Percentiles rank a stretch among this genome's conserved stretches.
These are phyloP conservation scores for Emericellopsis atlantica DNA, from an alignment of 2,329 filamentous ascomycete species.

Conservation along the genomic window DNA sequence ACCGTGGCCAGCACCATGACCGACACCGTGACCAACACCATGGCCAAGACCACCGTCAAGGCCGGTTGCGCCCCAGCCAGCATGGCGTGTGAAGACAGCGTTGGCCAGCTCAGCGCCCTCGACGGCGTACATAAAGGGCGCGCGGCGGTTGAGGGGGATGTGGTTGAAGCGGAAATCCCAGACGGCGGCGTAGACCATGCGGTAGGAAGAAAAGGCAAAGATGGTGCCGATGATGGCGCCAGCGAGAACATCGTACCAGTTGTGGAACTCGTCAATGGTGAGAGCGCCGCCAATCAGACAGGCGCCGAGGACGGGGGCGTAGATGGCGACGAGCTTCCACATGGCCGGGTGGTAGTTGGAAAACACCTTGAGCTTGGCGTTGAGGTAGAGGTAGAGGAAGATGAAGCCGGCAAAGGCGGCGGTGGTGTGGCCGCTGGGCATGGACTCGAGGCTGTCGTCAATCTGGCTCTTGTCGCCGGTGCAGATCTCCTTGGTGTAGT, in stretches of 20 bases:
- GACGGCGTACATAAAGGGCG: constrained; percentile 38
- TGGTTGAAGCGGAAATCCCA: constrained; percentile 58
- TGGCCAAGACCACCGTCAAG: not conserved
- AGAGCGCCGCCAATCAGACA: constrained; percentile 55
- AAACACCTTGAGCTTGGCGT: constrained; percentile 67
- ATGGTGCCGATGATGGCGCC: constrained; percentile 52
- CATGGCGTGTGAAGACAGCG: constrained; percentile 44
- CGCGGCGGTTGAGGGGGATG: constrained; percentile 47
- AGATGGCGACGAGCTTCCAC: constrained; percentile 58
- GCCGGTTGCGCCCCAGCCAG: constrained; percentile 41
- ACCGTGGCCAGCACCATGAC: not conserved
- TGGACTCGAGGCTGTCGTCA: constrained; percentile 56
- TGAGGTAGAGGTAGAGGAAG: constrained; percentile 61
- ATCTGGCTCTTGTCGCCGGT: constrained; percentile 53
- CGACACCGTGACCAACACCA: not conserved
- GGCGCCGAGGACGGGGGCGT: constrained; percentile 55
- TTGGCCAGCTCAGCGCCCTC: constrained; percentile 33
- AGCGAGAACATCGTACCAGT: constrained; percentile 63
- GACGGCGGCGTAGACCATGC: constrained; percentile 54
- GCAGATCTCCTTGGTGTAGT: constrained; percentile 59
- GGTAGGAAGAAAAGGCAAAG: constrained; percentile 52
- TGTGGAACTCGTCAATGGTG: constrained; percentile 62
- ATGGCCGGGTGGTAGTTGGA: constrained; percentile 59
- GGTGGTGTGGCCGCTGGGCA: constrained; percentile 63
- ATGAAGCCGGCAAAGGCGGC: constrained; percentile 62